Evolutionary conservation across 1,139 yeast genomes (phyloP).

Genomic region (Diutina mesorugosa): DNA sequence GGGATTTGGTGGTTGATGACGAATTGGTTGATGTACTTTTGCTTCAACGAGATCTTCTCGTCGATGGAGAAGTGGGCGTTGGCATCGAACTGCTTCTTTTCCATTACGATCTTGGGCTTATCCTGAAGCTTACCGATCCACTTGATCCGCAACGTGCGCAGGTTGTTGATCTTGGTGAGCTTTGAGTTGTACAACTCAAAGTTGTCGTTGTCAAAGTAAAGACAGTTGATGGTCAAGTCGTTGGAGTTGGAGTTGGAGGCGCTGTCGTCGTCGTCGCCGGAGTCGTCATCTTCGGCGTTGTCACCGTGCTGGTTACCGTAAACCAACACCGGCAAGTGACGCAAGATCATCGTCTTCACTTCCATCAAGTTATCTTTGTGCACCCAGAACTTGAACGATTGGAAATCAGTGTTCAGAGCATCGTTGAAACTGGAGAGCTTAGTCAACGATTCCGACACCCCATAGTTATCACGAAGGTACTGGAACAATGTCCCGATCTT

Average conservation of each 20-base stretch:
- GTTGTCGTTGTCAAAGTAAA: conserved; percentile 75
- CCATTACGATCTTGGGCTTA: conserved; percentile 67
- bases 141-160: conserved; percentile 68
- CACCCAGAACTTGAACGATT: conserved; percentile 86
- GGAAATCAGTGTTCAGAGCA: conserved; percentile 42
- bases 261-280: conserved; percentile 11
- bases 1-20: conserved; percentile 30
- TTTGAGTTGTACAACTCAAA: conserved; percentile 83
- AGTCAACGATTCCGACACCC: conserved; percentile 26
- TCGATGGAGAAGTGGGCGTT: conserved; percentile 44
- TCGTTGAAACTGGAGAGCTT: conserved; percentile 32
- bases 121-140: conserved; percentile 82
- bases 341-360: conserved; percentile 82
- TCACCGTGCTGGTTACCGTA: conserved; percentile 37
- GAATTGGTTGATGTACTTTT: conserved; percentile 62
- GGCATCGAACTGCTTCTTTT: conserved; percentile 59
- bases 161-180: conserved; percentile 55
- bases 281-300: conserved; percentile 14
- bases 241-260: conserved; percentile 11
- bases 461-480: conserved; percentile 58
- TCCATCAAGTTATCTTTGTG: conserved; percentile 96
- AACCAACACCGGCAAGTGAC: conserved; percentile 86
- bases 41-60: conserved; percentile 56
- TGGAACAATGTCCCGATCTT: conserved; percentile 74
- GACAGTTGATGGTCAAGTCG: conserved; percentile 76